Evolutionary conservation across 2,329 filamentous ascomycete genomes (phyloP), one percentile per base, ranked within the genome.

Genomic region (Verticillium dahliae): DNA sequence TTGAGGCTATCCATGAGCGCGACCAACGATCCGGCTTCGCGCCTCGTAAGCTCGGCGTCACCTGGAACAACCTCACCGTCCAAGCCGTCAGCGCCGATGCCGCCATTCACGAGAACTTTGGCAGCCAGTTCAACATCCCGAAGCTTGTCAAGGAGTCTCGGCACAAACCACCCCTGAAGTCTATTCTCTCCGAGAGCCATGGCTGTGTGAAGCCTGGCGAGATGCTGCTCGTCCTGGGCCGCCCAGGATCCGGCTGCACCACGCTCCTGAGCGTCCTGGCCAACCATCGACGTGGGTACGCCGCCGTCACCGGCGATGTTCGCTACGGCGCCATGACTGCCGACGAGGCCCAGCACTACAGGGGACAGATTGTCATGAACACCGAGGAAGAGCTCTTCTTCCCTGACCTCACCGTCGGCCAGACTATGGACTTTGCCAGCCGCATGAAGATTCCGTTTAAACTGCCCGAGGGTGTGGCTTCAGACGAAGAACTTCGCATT

Each of bases 181-280:
- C 86, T 0, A 87, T 92, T 56, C 74, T 92, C 27, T 81, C 89
- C 60, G 80, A 84, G 67, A 85, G 82, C 62, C 83, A 87, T 69
- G 89, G 89, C 11, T 90, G 86, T 66, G 85, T 91, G 58, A 87
- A 87, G 70, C 88, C 88, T 0, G 89, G 88, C 22, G 87, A 90
- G 72, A 90, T 90, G 88, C 73, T 90, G 1, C 75, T 90, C 0
- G 87, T 91, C 0, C 77, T 91, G 0, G 89, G 89, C 3, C 80
- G 87, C 1, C 88, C 89, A 0, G 89, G 88, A 0, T 80, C 86
- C 2, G 88, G 88, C 38, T 92, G 89, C 70, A 90, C 88, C 0
- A 89, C 88, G 0, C 78, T 92, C 15, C 77, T 92, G 56, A 91
- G 89, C 67, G 79, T 89, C 67, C 78, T 92, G 5, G 80, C 87